Conservation (phyloP, 495 filamentous ascomycete species). For the Beverwykella pulmonaria region DNA sequence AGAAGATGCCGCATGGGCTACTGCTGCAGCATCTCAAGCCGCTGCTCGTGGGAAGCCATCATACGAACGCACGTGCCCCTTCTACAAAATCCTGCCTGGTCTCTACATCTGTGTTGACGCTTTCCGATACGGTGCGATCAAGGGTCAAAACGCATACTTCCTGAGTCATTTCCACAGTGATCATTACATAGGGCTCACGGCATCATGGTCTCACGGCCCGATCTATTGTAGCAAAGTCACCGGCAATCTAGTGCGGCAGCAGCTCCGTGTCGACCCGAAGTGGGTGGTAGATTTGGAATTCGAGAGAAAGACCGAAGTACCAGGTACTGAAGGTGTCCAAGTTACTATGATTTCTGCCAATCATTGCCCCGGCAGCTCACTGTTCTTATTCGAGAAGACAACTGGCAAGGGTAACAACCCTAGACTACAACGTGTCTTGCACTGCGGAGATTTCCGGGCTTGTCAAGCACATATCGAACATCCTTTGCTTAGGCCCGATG, state of each 20-base stretch:
- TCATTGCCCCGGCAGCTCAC: slow-evolving; percentile 91
- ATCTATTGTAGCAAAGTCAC: slow-evolving; percentile 96
- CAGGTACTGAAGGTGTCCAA: slow-evolving; percentile 73
- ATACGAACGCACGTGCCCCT: slow-evolving; percentile 88
- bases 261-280: slow-evolving; percentile 82
- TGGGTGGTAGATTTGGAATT: slow-evolving; percentile 87
- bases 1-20: slow-evolving; percentile 87
- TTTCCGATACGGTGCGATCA: slow-evolving; percentile 90
- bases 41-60: slow-evolving; percentile 84
- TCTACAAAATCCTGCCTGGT: slow-evolving; percentile 95
- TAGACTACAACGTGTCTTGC: slow-evolving; percentile 74
- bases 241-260: slow-evolving; percentile 81
- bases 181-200: slow-evolving; percentile 89
- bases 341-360: slow-evolving; percentile 97
- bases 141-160: slow-evolving; percentile 93
- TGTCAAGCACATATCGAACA: slow-evolving; percentile 85
- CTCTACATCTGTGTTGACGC: slow-evolving; percentile 94
- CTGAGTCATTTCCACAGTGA: slow-evolving; percentile 98
- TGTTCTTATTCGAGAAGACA: slow-evolving; percentile 88
- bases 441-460: slow-evolving; percentile 95
- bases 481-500: slow-evolving; percentile 74
- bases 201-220: slow-evolving; percentile 87
- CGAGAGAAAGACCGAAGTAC: slow-evolving; percentile 77
- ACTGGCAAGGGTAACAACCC: slow-evolving; percentile 60
- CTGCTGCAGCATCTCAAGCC: slow-evolving; percentile 76